These are phyloP conservation scores for Diplodia mutila DNA, from an alignment of 2,329 filamentous ascomycete species.

Conservation along the genomic window DNA sequence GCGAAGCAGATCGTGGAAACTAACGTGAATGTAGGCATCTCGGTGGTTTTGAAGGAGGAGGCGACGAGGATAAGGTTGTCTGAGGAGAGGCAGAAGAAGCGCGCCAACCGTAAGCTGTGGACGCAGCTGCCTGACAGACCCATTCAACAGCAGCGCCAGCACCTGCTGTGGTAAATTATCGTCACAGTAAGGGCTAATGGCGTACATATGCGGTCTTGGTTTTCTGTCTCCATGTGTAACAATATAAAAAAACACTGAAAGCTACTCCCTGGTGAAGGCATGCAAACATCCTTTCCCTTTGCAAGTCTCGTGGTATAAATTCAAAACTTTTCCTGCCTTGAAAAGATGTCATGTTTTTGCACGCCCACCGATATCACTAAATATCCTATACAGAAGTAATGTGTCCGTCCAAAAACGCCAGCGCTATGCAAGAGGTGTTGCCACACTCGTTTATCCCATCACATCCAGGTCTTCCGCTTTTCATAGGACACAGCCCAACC, in stretches of 20 bases:
- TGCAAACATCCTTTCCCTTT: no score
- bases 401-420: constrained; percentile 34
- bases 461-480: not conserved
- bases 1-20: not conserved
- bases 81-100: constrained; percentile 76
- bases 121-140: constrained; percentile 84
- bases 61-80: constrained; percentile 82
- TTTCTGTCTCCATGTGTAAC: not conserved
- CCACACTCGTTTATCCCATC: not conserved
- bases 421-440: constrained; percentile 41
- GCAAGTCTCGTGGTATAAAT: not conserved
- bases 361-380: not conserved
- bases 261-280: not conserved
- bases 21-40: constrained; percentile 61
- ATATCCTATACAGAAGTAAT: not conserved
- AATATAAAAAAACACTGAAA: not conserved
- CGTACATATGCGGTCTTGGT: not conserved
- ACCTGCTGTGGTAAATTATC: constrained; percentile 78
- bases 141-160: constrained; percentile 81
- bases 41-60: constrained; percentile 88
- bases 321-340: constrained; percentile 7
- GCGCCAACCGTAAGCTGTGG: constrained; percentile 78
- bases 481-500: no score
- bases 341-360: not conserved
- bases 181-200: not conserved